Evolutionary conservation across 2,329 filamentous ascomycete genomes (phyloP).

Genomic region (Sclerotiophoma versabilis): DNA sequence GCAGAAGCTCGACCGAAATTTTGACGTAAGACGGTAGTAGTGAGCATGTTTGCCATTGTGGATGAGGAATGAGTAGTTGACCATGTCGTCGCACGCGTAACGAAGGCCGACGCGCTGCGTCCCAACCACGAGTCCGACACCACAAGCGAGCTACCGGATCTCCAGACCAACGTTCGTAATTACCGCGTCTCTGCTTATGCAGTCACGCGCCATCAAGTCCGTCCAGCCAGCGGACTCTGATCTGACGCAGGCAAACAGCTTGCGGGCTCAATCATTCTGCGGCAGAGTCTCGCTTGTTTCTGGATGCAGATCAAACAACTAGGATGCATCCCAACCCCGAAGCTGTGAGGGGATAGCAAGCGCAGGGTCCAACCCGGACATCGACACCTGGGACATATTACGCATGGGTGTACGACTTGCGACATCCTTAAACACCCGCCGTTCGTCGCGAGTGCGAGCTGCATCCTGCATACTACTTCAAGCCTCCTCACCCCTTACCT

Average conservation of each 20-base stretch:
- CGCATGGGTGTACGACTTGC: slow-evolving; percentile 26
- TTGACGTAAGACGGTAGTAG: not conserved
- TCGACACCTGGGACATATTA: slow-evolving; percentile 13
- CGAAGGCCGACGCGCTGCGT: slow-evolving; percentile 1
- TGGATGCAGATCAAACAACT: slow-evolving; percentile 38
- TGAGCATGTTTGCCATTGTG: slow-evolving; percentile 10
- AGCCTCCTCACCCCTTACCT: slow-evolving; percentile 20
- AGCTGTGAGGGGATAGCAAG: slow-evolving; percentile 17
- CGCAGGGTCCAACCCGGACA: slow-evolving; percentile 15
- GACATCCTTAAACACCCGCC: slow-evolving; percentile 32
- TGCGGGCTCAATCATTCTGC: slow-evolving; percentile 23
- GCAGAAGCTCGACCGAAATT: not conserved
- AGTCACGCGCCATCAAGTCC: slow-evolving; percentile 1
- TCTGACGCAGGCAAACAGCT: slow-evolving; percentile 1
- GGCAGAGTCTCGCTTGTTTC: slow-evolving; percentile 35
- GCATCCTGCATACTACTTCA: slow-evolving; percentile 6
- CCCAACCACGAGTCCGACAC: slow-evolving; percentile 1
- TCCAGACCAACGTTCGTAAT: slow-evolving; percentile 7
- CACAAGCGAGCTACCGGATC: not conserved
- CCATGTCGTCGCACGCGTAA: slow-evolving; percentile 9
- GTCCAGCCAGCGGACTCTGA: slow-evolving; percentile 3
- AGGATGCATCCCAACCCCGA: slow-evolving; percentile 15
- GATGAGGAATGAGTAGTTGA: slow-evolving; percentile 18
- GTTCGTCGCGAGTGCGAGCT: slow-evolving; percentile 2
- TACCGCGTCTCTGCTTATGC: slow-evolving; percentile 7